Percentiles rank a stretch among this genome's conserved stretches.
These are phyloP conservation scores for Trichoderma asperelloides DNA, from an alignment of 495 filamentous ascomycete species.

Conservation along the genomic window DNA sequence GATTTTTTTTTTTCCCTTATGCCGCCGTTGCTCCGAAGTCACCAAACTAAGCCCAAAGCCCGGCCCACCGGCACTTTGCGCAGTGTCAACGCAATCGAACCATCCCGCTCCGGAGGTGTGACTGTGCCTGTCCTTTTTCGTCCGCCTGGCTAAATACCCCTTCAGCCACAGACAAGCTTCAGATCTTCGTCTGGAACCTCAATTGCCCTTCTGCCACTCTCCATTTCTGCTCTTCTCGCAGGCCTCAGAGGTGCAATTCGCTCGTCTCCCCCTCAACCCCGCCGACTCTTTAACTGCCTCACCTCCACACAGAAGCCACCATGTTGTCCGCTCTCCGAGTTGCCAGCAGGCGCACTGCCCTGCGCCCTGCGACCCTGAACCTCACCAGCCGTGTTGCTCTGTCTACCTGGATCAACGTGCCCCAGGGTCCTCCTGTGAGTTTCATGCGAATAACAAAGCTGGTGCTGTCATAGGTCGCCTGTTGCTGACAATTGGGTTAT, in stretches of 20 bases:
- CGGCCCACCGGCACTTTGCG: neutral
- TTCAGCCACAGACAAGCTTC: neutral
- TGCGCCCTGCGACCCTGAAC: neutral
- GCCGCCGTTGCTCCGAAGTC: too few species aligned
- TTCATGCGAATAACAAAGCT: neutral
- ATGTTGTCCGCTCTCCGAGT: conserved; percentile 9
- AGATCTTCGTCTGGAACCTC: neutral
- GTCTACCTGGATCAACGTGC: conserved; percentile 81
- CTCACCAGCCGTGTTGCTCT: conserved; percentile 3
- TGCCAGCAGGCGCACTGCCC: conserved; percentile 3
- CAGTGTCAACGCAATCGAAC: neutral
- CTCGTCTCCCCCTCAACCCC: neutral
- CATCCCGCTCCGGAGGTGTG: neutral
- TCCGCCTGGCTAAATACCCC: neutral
- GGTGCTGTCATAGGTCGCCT: neutral
- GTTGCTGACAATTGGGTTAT: conserved; percentile 9
- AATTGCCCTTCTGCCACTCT: neutral
- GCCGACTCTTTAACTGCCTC: neutral
- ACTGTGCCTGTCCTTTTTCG: neutral
- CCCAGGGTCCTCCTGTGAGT: conserved; percentile 87
- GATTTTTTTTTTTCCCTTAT: too few species aligned
- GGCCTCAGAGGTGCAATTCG: neutral
- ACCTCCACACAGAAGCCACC: neutral
- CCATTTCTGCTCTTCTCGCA: neutral
- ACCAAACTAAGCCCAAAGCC: neutral